These are phyloP conservation scores for Haberlea rhodopensis DNA, from an alignment of 257 asterid species.

Conservation along the genomic window DNA sequence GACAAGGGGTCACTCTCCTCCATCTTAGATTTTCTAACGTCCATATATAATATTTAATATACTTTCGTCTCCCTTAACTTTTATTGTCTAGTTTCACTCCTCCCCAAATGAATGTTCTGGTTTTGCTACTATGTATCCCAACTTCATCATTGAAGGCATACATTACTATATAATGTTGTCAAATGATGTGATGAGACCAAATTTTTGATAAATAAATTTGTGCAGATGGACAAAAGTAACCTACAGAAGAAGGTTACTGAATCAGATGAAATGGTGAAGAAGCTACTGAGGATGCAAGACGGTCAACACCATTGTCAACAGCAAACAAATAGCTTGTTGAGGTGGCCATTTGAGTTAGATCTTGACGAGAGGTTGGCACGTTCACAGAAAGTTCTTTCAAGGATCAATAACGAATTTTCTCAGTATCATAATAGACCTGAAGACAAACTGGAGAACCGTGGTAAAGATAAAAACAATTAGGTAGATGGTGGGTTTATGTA, in stretches of 20 bases:
- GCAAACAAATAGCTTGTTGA: constrained; percentile 33
- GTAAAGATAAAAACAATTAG: constrained; percentile 33
- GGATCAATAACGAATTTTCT: constrained; percentile 41
- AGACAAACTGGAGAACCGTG: constrained; percentile 25
- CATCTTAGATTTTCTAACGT: not conserved
- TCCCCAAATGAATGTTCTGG: not conserved
- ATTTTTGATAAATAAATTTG: constrained; percentile 1
- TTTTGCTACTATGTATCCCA: too few species aligned
- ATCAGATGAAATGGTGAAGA: constrained; percentile 68
- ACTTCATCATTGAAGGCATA: too few species aligned
- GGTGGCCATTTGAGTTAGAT: constrained; percentile 32
- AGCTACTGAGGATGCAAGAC: constrained; percentile 41
- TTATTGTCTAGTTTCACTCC: not conserved
- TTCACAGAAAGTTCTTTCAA: constrained; percentile 45
- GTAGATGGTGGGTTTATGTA: constrained; percentile 18
- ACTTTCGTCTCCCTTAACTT: not conserved
- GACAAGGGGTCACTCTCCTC: not conserved
- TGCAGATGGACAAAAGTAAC: constrained; percentile 67
- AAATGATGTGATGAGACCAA: constrained; percentile 8
- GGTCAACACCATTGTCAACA: constrained; percentile 33
- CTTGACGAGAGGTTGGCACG: constrained; percentile 45
- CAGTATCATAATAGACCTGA: constrained; percentile 36
- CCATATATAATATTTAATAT: not conserved
- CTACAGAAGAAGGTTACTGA: constrained; percentile 61
- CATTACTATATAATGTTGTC: not conserved